A percentile compares a stretch with the other conserved stretches of the same genome.
These are phyloP conservation scores for Schizochytrium sp. DNA, from an alignment of 108 stramenopile genomes.

Conservation along the genomic window DNA sequence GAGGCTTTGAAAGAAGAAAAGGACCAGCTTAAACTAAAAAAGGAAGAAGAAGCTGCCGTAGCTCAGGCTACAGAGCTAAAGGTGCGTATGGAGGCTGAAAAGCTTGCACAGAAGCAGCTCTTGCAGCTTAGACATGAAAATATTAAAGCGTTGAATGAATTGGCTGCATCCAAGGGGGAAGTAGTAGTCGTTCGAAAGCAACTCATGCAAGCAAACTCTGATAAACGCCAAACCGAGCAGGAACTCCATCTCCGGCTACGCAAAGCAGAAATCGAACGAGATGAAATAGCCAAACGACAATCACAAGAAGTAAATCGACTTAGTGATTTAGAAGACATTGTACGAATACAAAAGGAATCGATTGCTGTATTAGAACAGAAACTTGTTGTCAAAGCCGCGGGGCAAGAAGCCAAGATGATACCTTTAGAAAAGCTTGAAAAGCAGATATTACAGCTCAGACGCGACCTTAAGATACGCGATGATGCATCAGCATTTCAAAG, in stretches of 20 bases:
- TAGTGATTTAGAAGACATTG: not conserved
- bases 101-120: not conserved
- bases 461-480: not conserved
- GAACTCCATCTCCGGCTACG: not conserved
- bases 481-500: constrained; percentile 17
- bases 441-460: not conserved
- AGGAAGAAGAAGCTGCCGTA: no score
- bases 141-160: not conserved
- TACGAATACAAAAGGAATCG: not conserved
- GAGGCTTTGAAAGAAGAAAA: not conserved
- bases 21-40: no score
- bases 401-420: not conserved
- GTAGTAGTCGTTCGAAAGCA: constrained; percentile 12
- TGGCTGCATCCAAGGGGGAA: constrained; percentile 1
- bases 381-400: not conserved
- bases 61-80: not conserved
- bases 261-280: not conserved
- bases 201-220: not conserved
- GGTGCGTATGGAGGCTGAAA: not conserved
- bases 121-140: not conserved
- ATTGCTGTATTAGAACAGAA: not conserved
- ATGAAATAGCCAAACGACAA: not conserved
- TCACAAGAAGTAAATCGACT: not conserved
- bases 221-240: not conserved
- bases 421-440: constrained; percentile 1